phyloP scores from a whole-genome alignment of 768 basidiomycete species.

The Amanita phalloides region DNA sequence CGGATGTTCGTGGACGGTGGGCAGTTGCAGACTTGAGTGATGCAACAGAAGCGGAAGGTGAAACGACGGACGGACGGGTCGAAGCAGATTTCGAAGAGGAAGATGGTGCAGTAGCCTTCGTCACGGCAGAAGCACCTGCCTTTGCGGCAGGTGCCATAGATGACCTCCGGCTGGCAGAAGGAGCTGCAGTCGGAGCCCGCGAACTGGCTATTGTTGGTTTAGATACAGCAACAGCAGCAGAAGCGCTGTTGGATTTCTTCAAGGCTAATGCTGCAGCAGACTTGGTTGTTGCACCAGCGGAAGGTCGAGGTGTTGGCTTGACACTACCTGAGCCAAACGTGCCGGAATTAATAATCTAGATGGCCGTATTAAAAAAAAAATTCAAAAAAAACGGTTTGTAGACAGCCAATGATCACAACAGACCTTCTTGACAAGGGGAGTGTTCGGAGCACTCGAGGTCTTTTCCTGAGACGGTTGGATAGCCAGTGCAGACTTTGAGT shows the following conservation, averaged over 20 bases:
- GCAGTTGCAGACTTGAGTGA: slow-evolving; percentile 34
- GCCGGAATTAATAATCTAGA: slow-evolving; percentile 53
- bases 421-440: slow-evolving; percentile 63
- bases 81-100: slow-evolving; percentile 24
- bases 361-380: slow-evolving; percentile 5
- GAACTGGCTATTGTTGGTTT: slow-evolving; percentile 26
- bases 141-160: slow-evolving; percentile 31
- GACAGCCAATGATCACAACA: slow-evolving; percentile 6
- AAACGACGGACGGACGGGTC: slow-evolving; percentile 40
- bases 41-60: slow-evolving; percentile 40
- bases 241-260: slow-evolving; percentile 30
- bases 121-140: slow-evolving; percentile 19
- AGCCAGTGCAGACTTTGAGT: neutral
- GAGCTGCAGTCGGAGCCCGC: slow-evolving; percentile 22
- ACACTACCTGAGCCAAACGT: slow-evolving; percentile 52
- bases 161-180: slow-evolving; percentile 28
- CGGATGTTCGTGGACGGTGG: slow-evolving; percentile 51
- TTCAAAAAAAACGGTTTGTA: slow-evolving; percentile 4
- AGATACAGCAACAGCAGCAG: slow-evolving; percentile 12
- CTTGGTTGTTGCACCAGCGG: slow-evolving; percentile 21
- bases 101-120: slow-evolving; percentile 30
- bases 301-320: slow-evolving; percentile 24
- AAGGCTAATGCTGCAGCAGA: slow-evolving; percentile 18
- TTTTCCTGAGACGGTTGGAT: slow-evolving; percentile 24
- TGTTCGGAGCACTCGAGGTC: slow-evolving; percentile 34